A percentile compares a stretch with the other conserved stretches of the same genome.
Evolutionary conservation across 768 basidiomycete species (phyloP).

Genomic region (Zangia roseola): DNA sequence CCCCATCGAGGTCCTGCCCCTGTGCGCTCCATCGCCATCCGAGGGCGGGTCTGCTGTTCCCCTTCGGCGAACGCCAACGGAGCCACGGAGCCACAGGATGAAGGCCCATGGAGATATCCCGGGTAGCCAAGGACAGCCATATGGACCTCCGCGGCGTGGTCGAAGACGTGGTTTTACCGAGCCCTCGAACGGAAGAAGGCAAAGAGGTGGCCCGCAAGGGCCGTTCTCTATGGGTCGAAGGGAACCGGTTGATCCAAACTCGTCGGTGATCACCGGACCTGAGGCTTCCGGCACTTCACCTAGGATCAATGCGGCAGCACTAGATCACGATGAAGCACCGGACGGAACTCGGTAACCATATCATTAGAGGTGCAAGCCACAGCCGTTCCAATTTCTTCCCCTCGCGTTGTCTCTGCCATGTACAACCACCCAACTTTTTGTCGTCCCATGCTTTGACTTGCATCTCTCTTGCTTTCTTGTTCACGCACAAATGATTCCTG

Average conservation of each 20-base stretch:
- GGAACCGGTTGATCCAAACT: neutral
- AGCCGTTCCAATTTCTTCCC: slow-evolving; percentile 1
- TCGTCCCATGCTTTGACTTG: neutral
- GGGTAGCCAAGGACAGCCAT: neutral
- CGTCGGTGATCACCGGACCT: neutral
- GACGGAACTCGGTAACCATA: neutral
- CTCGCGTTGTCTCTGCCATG: neutral
- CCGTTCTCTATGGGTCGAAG: neutral
- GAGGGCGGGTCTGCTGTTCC: neutral
- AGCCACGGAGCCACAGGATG: slow-evolving; percentile 6
- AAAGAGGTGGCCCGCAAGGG: neutral
- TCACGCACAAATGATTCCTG: slow-evolving; percentile 12
- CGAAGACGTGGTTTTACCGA: slow-evolving; percentile 6
- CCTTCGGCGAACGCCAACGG: slow-evolving; percentile 10
- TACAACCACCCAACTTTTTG: neutral
- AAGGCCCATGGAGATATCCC: neutral
- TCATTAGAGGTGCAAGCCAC: neutral
- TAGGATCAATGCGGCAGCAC: neutral
- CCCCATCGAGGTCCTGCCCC: slow-evolving; percentile 17
- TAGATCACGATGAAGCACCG: neutral
- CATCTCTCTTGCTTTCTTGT: neutral
- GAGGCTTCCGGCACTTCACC: neutral
- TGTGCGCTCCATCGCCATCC: slow-evolving; percentile 7
- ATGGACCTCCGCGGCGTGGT: neutral
- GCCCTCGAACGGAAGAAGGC: slow-evolving; percentile 1